Percentiles rank a stretch among this genome's conserved stretches.
Evolutionary conservation across 1,284 basidiomycete species (phyloP).

Genomic region (Cutaneotrichosporon cyanovorans): DNA sequence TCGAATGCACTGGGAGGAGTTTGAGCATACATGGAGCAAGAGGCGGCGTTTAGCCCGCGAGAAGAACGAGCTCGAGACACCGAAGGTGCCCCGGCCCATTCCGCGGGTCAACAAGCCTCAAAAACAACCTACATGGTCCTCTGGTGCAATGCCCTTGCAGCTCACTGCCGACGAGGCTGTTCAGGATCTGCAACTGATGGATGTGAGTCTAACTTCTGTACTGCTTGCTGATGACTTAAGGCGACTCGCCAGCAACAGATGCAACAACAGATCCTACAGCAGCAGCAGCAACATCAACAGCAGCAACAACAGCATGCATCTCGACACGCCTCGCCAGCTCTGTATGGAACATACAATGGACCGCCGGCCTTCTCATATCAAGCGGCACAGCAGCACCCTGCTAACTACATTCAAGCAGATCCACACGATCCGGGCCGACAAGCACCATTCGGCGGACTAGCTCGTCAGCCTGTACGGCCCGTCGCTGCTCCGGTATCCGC

Average conservation of each 20-base stretch:
- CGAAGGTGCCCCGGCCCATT: constrained; percentile 43
- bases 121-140: constrained; percentile 35
- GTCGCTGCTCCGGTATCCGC: too few species aligned
- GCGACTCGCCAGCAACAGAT: constrained; percentile 3
- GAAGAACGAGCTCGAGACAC: constrained; percentile 50
- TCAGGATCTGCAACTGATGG: constrained; percentile 38
- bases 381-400: constrained; percentile 6
- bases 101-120: constrained; percentile 24
- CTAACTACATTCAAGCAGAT: constrained; percentile 9
- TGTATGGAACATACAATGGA: constrained; percentile 14
- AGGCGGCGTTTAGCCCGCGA: constrained; percentile 50
- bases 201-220: constrained; percentile 25
- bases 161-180: constrained; percentile 28
- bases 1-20: constrained; percentile 47
- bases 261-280: constrained; percentile 1
- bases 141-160: constrained; percentile 30
- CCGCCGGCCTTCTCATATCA: constrained; percentile 14
- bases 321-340: constrained; percentile 30
- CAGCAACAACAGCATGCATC: constrained; percentile 16
- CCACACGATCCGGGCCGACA: background rate
- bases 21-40: constrained; percentile 50
- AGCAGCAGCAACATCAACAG: constrained; percentile 7
- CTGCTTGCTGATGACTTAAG: background rate
- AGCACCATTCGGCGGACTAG: too few species aligned
- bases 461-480: too few species aligned